Base-by-base conservation (phyloP, 1,284 basidiomycete genomes). In the Cryptococcus hybrid region DNA sequence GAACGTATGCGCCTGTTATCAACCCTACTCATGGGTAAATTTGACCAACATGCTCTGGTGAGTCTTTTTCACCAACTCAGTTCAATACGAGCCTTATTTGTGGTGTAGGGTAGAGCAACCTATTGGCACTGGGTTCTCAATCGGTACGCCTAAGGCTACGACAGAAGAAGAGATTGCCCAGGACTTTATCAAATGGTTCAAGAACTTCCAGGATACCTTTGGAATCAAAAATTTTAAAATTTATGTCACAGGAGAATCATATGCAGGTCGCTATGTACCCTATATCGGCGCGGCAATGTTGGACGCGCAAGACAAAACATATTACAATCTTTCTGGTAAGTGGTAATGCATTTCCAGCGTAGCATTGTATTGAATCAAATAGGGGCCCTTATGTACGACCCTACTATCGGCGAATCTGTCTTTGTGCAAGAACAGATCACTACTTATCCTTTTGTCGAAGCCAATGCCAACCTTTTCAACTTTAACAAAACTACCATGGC, bases 21-120 rank as follows among this genome's bases (percentile, higher is more conserved):
- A 92, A 91, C 63, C 82, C 60, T 84, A 84, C 70, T 87, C 87
- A 67, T 92, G 88, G 89, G 88, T 87, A 1, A 90, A 91, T 67
- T 78, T 90, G 12, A 68, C 69, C 35, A 69, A 73, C 57, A 65
- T 73, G 59, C 62, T 67, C 3, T 67, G 60, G 60, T 63, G 34
- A 13, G 43, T 46, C 34, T 3, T n/a, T n/a, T 46, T 13, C 13
- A 13, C 11, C 30, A 49, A 36, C 7, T 47, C 30, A 39, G 7
- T 6, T n/a, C 13, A n/a, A 12, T n/a, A 0, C 24, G 3, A 7
- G n/a, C 38, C 37, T 15, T 13, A 48, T 49, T 11, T 42, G 15
- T 24, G 9, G 30, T 15, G 15, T n/a, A 52, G 52, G 59, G 64
- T 68, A 36, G 66, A 93, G 67, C 90, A 92, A 65, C 90, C 90